Conservation (phyloP, 1,284 basidiomycete genomes). For the Phlebopus sp. region DNA sequence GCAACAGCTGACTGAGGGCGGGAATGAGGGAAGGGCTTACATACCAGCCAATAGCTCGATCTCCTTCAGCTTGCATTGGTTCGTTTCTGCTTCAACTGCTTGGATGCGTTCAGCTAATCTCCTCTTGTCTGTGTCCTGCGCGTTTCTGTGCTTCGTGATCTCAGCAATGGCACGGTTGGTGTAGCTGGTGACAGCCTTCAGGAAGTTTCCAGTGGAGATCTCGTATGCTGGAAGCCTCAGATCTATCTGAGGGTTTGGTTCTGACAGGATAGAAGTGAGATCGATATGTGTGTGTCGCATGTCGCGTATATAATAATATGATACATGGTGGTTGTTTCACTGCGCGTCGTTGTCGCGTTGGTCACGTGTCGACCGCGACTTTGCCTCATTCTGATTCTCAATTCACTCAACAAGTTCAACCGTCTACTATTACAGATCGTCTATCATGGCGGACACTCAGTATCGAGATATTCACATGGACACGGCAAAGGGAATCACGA, state of each 20-base stretch:
- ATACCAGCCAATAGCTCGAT: constrained; percentile 67
- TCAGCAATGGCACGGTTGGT: constrained; percentile 61
- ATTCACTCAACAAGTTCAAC: too few relatives aligned
- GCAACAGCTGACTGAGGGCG: constrained; percentile 1
- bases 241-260: constrained; percentile 62
- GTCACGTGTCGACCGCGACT: too few relatives aligned
- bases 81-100: constrained; percentile 61
- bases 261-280: constrained; percentile 52
- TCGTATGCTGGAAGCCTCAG: constrained; percentile 62
- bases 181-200: constrained; percentile 65
- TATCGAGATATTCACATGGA: constrained; percentile 66
- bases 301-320: constrained; percentile 26
- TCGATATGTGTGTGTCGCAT: constrained; percentile 61
- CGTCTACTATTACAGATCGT: neutral
- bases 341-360: too few relatives aligned
- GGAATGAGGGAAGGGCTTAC: constrained; percentile 19
- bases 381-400: too few relatives aligned
- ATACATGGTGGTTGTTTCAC: too few relatives aligned
- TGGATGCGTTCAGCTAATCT: constrained; percentile 53
- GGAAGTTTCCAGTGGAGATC: constrained; percentile 62
- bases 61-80: constrained; percentile 67
- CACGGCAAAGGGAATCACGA: constrained; percentile 55
- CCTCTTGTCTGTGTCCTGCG: constrained; percentile 58
- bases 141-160: constrained; percentile 58
- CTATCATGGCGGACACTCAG: constrained; percentile 14